Evolutionary conservation across 2,329 filamentous ascomycete genomes (phyloP).

Genomic region (Aspergillus novofumigatus): DNA sequence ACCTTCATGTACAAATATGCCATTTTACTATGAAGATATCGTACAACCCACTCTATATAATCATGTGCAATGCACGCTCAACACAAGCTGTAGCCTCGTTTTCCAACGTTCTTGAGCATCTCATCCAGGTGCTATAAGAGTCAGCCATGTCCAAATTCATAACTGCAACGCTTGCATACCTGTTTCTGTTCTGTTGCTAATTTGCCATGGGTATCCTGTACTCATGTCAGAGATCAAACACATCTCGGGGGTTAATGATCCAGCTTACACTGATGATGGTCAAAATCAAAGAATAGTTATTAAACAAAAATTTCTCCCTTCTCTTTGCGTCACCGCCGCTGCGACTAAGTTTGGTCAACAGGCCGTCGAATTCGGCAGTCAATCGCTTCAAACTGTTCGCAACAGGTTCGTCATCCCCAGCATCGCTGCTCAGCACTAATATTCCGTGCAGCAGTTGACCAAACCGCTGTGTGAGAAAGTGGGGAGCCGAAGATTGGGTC

Average conservation of each 20-base stretch:
- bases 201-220: slow-evolving; percentile 45
- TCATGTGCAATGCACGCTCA: neutral
- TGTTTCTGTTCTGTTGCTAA: slow-evolving; percentile 64
- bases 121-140: slow-evolving; percentile 37
- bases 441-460: slow-evolving; percentile 87
- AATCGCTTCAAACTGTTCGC: slow-evolving; percentile 73
- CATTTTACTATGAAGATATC: neutral
- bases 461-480: slow-evolving; percentile 91
- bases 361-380: slow-evolving; percentile 75
- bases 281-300: slow-evolving; percentile 91
- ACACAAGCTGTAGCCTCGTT: slow-evolving; percentile 19
- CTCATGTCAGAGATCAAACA: slow-evolving; percentile 8
- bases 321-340: slow-evolving; percentile 74
- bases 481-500: slow-evolving; percentile 61
- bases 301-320: slow-evolving; percentile 82
- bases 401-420: slow-evolving; percentile 90
- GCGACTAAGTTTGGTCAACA: slow-evolving; percentile 73
- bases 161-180: slow-evolving; percentile 23
- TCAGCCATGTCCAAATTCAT: slow-evolving; percentile 11
- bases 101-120: slow-evolving; percentile 34
- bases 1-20: neutral
- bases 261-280: slow-evolving; percentile 73
- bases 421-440: slow-evolving; percentile 76
- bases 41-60: slow-evolving; percentile 2
- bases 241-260: neutral